Conservation (phyloP, 371 early-diverging fungal species). For the Circinella umbellata region DNA sequence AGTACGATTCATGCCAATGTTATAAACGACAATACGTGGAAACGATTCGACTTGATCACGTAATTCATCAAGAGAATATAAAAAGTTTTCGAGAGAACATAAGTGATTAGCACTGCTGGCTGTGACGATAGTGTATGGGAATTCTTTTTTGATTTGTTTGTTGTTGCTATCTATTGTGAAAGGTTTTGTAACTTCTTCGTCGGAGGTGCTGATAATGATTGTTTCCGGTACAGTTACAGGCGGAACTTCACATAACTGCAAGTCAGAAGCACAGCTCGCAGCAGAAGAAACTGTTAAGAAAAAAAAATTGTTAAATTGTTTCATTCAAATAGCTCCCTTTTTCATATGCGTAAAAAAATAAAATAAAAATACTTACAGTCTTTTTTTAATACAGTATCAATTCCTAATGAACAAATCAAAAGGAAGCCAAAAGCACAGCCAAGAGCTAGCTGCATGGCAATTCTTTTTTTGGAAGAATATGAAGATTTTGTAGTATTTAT, state of each 20-base stretch:
- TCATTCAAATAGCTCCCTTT: too few species aligned
- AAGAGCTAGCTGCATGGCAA: constrained; percentile 17
- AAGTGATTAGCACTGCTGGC: constrained; percentile 68
- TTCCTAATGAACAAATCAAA: constrained; percentile 14
- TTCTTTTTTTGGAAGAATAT: constrained; percentile 14
- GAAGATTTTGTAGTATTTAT: neutral
- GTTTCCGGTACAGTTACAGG: neutral
- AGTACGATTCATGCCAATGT: constrained; percentile 57
- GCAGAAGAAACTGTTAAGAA: neutral
- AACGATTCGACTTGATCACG: constrained; percentile 40
- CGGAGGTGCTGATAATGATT: constrained; percentile 2
- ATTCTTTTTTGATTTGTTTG: constrained; percentile 10
- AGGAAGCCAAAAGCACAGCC: constrained; percentile 20
- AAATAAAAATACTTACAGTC: constrained; percentile 5
- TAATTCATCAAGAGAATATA: constrained; percentile 55
- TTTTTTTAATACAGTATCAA: constrained; percentile 2
- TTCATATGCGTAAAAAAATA: neutral
- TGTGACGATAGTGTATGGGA: constrained; percentile 63
- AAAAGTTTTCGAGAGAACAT: constrained; percentile 64
- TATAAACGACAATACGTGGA: constrained; percentile 54
- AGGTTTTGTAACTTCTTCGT: neutral
- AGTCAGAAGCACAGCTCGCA: neutral
- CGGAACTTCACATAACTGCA: neutral
- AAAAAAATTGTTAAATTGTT: too few species aligned
- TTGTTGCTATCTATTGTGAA: neutral